phyloP scores from a whole-genome alignment of 139 green algal genomes.

The Micractinium conductrix region DNA sequence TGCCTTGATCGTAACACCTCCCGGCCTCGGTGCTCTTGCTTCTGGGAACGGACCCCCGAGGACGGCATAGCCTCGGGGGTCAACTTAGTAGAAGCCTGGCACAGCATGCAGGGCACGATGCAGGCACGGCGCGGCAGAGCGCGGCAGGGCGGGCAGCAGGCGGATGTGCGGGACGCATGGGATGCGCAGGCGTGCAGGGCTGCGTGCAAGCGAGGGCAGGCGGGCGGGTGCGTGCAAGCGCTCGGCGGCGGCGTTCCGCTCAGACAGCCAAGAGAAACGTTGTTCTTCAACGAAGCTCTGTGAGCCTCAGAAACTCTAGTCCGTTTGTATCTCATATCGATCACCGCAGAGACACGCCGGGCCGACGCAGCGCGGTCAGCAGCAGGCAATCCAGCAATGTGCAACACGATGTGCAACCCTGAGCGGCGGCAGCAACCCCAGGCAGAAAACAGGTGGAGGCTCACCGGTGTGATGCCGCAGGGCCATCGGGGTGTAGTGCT shows the following conservation, averaged over 20 bases:
- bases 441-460: background rate
- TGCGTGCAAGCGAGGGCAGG: too few relatives aligned
- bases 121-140: background rate
- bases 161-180: background rate
- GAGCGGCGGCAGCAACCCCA: background rate
- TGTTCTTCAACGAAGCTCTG: conserved; percentile 65
- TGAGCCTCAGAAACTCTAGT: conserved; percentile 88
- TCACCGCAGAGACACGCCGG: conserved; percentile 28
- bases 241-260: too few relatives aligned
- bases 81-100: conserved; percentile 81
- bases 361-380: too few relatives aligned
- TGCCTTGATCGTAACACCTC: conserved; percentile 72
- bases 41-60: conserved; percentile 73
- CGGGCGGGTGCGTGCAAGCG: too few relatives aligned
- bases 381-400: background rate
- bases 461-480: background rate
- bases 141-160: background rate
- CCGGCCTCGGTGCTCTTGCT: conserved; percentile 65
- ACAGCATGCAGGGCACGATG: background rate
- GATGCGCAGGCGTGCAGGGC: background rate
- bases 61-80: conserved; percentile 50
- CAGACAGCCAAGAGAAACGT: conserved; percentile 87
- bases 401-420: background rate
- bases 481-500: too few relatives aligned
- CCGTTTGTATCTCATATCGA: conserved; percentile 51